These are phyloP conservation scores for Phytopythium montanum DNA, from an alignment of 352 stramenopile species.

Conservation along the genomic window DNA sequence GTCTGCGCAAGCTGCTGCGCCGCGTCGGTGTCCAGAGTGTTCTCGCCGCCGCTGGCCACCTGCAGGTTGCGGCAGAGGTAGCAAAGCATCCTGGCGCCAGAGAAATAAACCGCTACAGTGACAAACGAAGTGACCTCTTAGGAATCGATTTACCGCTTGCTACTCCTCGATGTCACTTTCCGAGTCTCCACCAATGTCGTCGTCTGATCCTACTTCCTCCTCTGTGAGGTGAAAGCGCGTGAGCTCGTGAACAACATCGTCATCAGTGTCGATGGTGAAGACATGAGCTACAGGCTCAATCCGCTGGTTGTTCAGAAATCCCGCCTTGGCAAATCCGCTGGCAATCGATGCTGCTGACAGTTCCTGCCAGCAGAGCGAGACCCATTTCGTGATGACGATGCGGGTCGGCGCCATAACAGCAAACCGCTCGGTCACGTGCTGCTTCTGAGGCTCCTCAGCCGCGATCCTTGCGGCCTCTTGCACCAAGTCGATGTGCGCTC, in stretches of 20 bases:
- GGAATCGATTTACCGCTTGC: too few species aligned
- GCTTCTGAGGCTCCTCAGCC: not conserved
- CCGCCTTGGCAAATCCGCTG: constrained; percentile 4
- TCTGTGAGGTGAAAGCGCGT: not conserved
- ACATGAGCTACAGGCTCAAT: not conserved
- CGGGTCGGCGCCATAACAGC: not conserved
- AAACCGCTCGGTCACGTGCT: not conserved
- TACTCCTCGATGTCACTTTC: not conserved
- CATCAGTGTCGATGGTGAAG: not conserved
- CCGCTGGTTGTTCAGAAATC: not conserved
- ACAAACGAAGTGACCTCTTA: too few species aligned
- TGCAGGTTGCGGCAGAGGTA: constrained; percentile 23
- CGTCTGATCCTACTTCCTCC: not conserved
- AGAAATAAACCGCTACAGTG: too few species aligned
- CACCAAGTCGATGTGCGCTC: not conserved
- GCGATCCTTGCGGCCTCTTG: not conserved
- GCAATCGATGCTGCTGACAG: constrained; percentile 2
- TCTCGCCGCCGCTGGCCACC: constrained; percentile 21
- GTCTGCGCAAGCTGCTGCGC: constrained; percentile 26
- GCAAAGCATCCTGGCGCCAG: constrained; percentile 34
- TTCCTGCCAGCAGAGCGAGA: not conserved
- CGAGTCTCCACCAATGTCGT: not conserved
- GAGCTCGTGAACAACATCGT: not conserved
- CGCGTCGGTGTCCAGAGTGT: constrained; percentile 18
- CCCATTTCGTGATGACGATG: not conserved